A percentile compares a stretch with the other conserved stretches of the same genome.
phyloP scores from a whole-genome alignment of 176 grass and related monocot species.

The Cenchrus americanus region DNA sequence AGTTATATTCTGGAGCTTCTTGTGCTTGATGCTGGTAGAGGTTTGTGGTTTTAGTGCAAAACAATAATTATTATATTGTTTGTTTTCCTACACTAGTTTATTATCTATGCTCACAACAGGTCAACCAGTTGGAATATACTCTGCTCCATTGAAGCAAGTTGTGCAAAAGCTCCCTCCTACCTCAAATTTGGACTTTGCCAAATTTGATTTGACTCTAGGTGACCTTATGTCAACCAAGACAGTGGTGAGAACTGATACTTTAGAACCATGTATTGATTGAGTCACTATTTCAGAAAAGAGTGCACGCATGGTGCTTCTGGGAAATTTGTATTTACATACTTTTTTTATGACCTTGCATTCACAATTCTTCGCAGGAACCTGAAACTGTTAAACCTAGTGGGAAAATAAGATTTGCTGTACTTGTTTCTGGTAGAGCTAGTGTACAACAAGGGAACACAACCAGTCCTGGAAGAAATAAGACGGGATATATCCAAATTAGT shows the following conservation, averaged over 20 bases:
- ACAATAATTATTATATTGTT: slow-evolving; percentile 35
- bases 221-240: slow-evolving; percentile 68
- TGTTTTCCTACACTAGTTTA: slow-evolving; percentile 40
- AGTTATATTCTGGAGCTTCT: slow-evolving; percentile 77
- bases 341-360: slow-evolving; percentile 35
- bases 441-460: slow-evolving; percentile 42
- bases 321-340: slow-evolving; percentile 27
- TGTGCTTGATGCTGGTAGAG: slow-evolving; percentile 82
- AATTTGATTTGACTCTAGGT: slow-evolving; percentile 74
- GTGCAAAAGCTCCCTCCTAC: slow-evolving; percentile 54
- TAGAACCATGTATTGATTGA: slow-evolving; percentile 17
- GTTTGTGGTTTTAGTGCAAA: slow-evolving; percentile 54
- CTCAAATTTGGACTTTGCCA: slow-evolving; percentile 46
- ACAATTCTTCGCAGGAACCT: slow-evolving; percentile 56
- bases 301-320: slow-evolving; percentile 22
- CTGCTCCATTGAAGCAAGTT: slow-evolving; percentile 74
- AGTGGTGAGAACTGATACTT: slow-evolving; percentile 51
- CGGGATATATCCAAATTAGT: slow-evolving; percentile 89
- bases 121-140: slow-evolving; percentile 55
- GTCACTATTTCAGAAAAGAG: slow-evolving; percentile 2
- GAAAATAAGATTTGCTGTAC: slow-evolving; percentile 80
- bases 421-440: slow-evolving; percentile 69
- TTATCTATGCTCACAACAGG: slow-evolving; percentile 39
- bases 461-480: slow-evolving; percentile 49
- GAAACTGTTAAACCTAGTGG: slow-evolving; percentile 60